Conservation (phyloP, 768 basidiomycete species). For the Coprinellus micaceus region DNA sequence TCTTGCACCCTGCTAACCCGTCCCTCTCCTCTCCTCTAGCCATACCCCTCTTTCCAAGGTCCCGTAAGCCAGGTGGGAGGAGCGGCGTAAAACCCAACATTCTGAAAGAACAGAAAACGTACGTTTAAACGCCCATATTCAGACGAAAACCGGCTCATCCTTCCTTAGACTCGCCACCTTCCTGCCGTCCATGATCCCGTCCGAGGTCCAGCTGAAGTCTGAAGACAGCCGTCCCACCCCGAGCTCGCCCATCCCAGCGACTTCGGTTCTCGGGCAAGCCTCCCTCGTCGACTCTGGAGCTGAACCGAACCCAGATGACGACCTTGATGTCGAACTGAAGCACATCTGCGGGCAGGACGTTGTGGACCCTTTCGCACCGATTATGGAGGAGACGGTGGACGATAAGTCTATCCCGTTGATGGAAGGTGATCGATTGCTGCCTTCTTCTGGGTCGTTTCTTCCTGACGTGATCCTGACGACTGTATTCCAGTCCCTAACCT, state of each 20-base stretch:
- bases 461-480: background rate
- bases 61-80: slow-evolving; percentile 42
- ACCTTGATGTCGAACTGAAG: slow-evolving; percentile 29
- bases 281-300: background rate
- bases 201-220: background rate
- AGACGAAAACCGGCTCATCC: background rate
- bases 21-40: background rate
- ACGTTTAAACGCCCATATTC: background rate
- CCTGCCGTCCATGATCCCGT: slow-evolving; percentile 28
- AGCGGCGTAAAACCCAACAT: slow-evolving; percentile 25
- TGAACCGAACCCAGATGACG: slow-evolving; percentile 11
- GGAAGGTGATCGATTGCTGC: slow-evolving; percentile 43
- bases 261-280: slow-evolving; percentile 12
- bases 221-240: background rate
- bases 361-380: slow-evolving; percentile 26
- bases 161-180: slow-evolving; percentile 35
- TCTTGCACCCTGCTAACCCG: no score
- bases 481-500: slow-evolving; percentile 49
- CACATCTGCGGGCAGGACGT: slow-evolving; percentile 24
- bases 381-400: slow-evolving; percentile 55
- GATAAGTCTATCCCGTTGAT: slow-evolving; percentile 48
- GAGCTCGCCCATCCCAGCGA: background rate
- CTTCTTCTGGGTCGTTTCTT: background rate
- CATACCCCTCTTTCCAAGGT: slow-evolving; percentile 44
- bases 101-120: slow-evolving; percentile 28